Evolutionary conservation across 139 green algal species (phyloP).

Genomic region (Prasinococcaceae sp.): DNA sequence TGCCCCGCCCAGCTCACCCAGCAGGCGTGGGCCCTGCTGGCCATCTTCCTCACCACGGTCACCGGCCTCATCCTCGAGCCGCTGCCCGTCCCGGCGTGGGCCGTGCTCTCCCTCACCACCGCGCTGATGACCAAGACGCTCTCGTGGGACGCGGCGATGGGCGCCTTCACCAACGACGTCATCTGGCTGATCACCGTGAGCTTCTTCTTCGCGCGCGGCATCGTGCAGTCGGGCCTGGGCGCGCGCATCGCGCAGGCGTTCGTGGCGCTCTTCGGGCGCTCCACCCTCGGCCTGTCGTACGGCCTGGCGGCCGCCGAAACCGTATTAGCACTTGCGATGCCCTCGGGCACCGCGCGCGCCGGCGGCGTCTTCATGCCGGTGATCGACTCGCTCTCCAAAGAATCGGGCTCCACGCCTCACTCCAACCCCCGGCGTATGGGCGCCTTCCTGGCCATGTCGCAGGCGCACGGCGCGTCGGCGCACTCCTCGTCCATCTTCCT

Average conservation of each 20-base stretch:
- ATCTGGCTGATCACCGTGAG: slow-evolving; percentile 96
- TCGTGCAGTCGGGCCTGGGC: slow-evolving; percentile 55
- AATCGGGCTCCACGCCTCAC: slow-evolving; percentile 38
- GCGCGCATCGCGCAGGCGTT: slow-evolving; percentile 55
- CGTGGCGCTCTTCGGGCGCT: slow-evolving; percentile 52
- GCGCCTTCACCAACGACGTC: slow-evolving; percentile 78
- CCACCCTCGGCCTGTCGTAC: slow-evolving; percentile 67
- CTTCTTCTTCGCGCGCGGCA: slow-evolving; percentile 78
- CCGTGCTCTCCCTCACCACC: slow-evolving; percentile 58
- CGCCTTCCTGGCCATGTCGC: slow-evolving; percentile 64
- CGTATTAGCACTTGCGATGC: slow-evolving; percentile 72
- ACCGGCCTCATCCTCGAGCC: slow-evolving; percentile 74
- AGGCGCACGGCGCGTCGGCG: slow-evolving; percentile 52
- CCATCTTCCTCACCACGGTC: slow-evolving; percentile 90
- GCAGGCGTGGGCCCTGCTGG: slow-evolving; percentile 77
- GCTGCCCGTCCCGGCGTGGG: slow-evolving; percentile 73
- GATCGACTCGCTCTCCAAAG: slow-evolving; percentile 59
- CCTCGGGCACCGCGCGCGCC: slow-evolving; percentile 67
- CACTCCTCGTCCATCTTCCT: slow-evolving; percentile 78
- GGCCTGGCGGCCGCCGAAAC: slow-evolving; percentile 37
- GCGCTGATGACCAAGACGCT: slow-evolving; percentile 76
- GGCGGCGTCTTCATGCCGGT: slow-evolving; percentile 92
- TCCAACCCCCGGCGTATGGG: slow-evolving; percentile 49
- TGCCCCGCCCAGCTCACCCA: slow-evolving; percentile 36
- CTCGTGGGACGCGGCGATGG: slow-evolving; percentile 48